Percentiles rank a stretch among this genome's conserved stretches.
phyloP scores from a whole-genome alignment of 2,329 filamentous ascomycete species.

The Spiromastix sp. region DNA sequence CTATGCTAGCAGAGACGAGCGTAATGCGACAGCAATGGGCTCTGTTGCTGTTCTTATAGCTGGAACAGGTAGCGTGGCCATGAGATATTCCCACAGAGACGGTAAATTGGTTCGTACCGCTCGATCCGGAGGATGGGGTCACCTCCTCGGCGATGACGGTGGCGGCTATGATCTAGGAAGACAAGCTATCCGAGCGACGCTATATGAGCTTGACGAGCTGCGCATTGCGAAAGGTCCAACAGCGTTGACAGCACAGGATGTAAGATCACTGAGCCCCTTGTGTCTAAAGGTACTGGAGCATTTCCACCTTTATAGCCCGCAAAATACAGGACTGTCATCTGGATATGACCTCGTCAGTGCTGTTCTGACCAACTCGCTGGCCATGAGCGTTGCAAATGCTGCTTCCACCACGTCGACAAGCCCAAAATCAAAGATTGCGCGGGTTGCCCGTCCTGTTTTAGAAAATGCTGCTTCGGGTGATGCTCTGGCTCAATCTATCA shows the following conservation, averaged over 20 bases:
- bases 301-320: slow-evolving; percentile 2
- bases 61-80: slow-evolving; percentile 36
- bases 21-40: slow-evolving; percentile 6
- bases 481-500: neutral
- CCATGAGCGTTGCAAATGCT: neutral
- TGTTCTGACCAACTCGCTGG: neutral
- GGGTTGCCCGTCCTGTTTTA: slow-evolving; percentile 5
- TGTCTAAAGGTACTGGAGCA: slow-evolving; percentile 4
- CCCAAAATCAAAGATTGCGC: slow-evolving; percentile 6
- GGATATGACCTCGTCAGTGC: slow-evolving; percentile 6
- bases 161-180: slow-evolving; percentile 32
- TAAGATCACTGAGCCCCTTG: slow-evolving; percentile 1
- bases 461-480: neutral
- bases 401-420: neutral
- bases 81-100: slow-evolving; percentile 22
- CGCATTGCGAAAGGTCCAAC: neutral
- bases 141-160: slow-evolving; percentile 36
- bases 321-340: neutral
- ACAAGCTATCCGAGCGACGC: slow-evolving; percentile 23
- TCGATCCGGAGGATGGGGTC: slow-evolving; percentile 36
- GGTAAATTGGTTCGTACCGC: slow-evolving; percentile 17
- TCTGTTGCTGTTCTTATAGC: slow-evolving; percentile 30
- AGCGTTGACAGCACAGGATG: neutral
- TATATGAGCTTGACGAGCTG: slow-evolving; percentile 22
- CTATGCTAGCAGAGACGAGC: slow-evolving; percentile 14